These are phyloP conservation scores for Piper longum DNA, from an alignment of 164 flowering plant species.

Conservation along the genomic window DNA sequence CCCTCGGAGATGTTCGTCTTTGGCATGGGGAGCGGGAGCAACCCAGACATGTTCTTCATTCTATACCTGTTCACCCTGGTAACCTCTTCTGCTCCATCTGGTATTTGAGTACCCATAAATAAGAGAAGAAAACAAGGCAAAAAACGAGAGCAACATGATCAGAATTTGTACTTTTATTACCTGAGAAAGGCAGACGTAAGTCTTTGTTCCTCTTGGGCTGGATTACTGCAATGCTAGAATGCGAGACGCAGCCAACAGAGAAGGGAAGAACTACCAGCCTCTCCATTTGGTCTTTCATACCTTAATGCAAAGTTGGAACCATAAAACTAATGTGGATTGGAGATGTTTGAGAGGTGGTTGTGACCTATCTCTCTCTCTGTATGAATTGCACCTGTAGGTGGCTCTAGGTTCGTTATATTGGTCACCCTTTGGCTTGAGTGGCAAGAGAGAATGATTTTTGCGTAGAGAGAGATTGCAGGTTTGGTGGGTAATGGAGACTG, in stretches of 20 bases:
- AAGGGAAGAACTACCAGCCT: slow-evolving; percentile 55
- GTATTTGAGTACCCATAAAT: background rate
- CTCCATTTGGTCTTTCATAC: slow-evolving; percentile 52
- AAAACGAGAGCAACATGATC: slow-evolving; percentile 4
- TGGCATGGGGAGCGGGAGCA: slow-evolving; percentile 23
- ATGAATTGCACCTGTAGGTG: slow-evolving; percentile 5
- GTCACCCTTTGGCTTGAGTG: slow-evolving; percentile 21
- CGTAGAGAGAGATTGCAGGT: slow-evolving; percentile 13
- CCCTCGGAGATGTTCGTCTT: slow-evolving; percentile 41
- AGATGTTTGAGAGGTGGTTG: slow-evolving; percentile 1
- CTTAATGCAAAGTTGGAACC: slow-evolving; percentile 5
- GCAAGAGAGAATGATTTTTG: slow-evolving; percentile 32
- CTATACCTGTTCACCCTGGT: slow-evolving; percentile 23
- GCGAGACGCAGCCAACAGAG: slow-evolving; percentile 42
- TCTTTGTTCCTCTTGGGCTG: slow-evolving; percentile 23
- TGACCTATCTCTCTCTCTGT: slow-evolving; percentile 1
- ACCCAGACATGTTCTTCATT: slow-evolving; percentile 35
- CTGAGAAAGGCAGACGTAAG: slow-evolving; percentile 9
- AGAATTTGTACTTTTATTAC: slow-evolving; percentile 4
- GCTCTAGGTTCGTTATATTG: slow-evolving; percentile 20
- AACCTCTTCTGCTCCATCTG: slow-evolving; percentile 27
- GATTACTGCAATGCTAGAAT: slow-evolving; percentile 31
- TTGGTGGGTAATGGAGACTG: slow-evolving; percentile 26
- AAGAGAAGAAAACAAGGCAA: background rate
- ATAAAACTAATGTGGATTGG: background rate